Percentiles rank a stretch among this genome's conserved stretches.
phyloP scores from a whole-genome alignment of 2,329 filamentous ascomycete genomes.

The Alternaria ethzedia region DNA sequence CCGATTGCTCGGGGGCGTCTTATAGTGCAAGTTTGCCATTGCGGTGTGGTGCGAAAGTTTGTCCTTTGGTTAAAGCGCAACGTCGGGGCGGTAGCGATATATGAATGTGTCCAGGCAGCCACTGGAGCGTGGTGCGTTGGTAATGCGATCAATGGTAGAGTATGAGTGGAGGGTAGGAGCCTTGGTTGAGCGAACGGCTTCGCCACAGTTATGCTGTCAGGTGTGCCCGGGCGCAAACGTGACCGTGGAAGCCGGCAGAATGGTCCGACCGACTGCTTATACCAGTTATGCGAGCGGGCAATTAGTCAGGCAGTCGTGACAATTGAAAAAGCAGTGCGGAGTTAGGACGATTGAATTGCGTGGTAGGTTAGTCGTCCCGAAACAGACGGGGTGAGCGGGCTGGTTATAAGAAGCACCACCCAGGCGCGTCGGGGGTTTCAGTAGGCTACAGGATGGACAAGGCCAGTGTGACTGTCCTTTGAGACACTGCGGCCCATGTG shows the following conservation, averaged over 20 bases:
- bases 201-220: slow-evolving; percentile 17
- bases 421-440: slow-evolving; percentile 16
- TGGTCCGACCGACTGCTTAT: slow-evolving; percentile 35
- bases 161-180: slow-evolving; percentile 16
- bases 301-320: slow-evolving; percentile 31
- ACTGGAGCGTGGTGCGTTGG: slow-evolving; percentile 5
- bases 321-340: slow-evolving; percentile 26
- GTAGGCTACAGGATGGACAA: slow-evolving; percentile 36
- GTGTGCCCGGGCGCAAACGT: slow-evolving; percentile 21
- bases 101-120: slow-evolving; percentile 21
- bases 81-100: slow-evolving; percentile 6
- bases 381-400: slow-evolving; percentile 29
- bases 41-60: slow-evolving; percentile 24
- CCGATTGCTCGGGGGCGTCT: slow-evolving; percentile 38
- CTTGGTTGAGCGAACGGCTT: slow-evolving; percentile 15
- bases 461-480: slow-evolving; percentile 31
- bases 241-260: slow-evolving; percentile 43
- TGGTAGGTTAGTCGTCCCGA: slow-evolving; percentile 32
- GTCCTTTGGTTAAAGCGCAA: slow-evolving; percentile 16
- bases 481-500: slow-evolving; percentile 30
- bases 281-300: slow-evolving; percentile 18
- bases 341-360: slow-evolving; percentile 29
- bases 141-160: slow-evolving; percentile 12
- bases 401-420: slow-evolving; percentile 28
- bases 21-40: slow-evolving; percentile 40